Base-by-base conservation (phyloP, 306 rosid genomes). In the Albizia julibrissin region DNA sequence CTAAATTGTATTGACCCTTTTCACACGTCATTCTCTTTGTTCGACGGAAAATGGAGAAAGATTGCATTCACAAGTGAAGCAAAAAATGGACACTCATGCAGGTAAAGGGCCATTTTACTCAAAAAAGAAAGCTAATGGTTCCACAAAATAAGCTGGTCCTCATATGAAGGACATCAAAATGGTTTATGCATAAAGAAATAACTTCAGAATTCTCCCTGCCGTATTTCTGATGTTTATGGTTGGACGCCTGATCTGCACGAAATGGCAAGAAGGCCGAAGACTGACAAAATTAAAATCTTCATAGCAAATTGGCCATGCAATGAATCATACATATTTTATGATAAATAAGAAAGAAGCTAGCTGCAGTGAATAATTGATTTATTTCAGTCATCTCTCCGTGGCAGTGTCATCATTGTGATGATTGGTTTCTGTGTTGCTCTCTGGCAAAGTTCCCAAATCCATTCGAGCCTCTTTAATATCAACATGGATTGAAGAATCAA, bases 381-480 rank as follows among this genome's bases (percentile, higher is more conserved):
- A 69, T 80, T 49, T 72, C 46, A 75, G 59, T 82, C 34, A 80
- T 85, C 88, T 87, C 87, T 84, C 86, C 16, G 82, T 70, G 24
- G 93, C 84, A 44, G 68, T 67, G 52, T 71, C 83, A 74, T 77
- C 88, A 19, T 78, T 77, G 80, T 66, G 75, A 70, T 69, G 69
- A 70, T 69, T 79, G 42, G 73, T 89, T 84, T 84, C 87, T 3
- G 81, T 69, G 59, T 77, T 87, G 86, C 82, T 85, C 44, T 82
- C 88, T 4, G 85, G 91, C 70, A 87, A 74, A 74, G 89, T 85
- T 59, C 77, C 88, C 74, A 87, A 59, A 79, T 85, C 84, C 13
- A 86, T 80, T 42, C 80, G 76, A 84, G 87, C 88, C 49, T 91
- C 87, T 52, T 84, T 89, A 72, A 82, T 86, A 50, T 87, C 86